Conservation (phyloP, 2,329 filamentous ascomycete genomes). For the Penicillium digitatum region DNA sequence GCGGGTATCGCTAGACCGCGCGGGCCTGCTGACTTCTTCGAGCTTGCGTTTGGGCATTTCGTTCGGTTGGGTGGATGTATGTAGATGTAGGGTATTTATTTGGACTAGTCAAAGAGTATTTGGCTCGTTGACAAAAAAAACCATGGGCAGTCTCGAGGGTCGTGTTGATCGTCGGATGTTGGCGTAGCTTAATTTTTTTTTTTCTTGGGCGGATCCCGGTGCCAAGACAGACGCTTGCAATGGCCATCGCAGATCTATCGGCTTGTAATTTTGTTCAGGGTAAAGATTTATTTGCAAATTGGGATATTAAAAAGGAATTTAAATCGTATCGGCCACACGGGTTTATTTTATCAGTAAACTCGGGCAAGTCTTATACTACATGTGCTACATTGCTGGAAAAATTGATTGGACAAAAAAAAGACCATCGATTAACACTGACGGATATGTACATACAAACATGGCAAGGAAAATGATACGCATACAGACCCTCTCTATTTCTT, state of each 20-base stretch:
- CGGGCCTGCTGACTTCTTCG: slow-evolving; percentile 29
- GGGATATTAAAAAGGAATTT: background rate
- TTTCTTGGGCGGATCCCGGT: slow-evolving; percentile 18
- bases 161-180: slow-evolving; percentile 2
- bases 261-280: background rate
- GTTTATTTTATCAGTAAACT: background rate
- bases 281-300: background rate
- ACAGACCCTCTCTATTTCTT: slow-evolving; percentile 69
- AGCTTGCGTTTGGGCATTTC: slow-evolving; percentile 43
- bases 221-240: slow-evolving; percentile 16
- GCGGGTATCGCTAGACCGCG: slow-evolving; percentile 22
- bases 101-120: background rate
- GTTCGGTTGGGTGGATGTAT: background rate
- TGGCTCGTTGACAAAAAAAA: background rate
- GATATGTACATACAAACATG: slow-evolving; percentile 41
- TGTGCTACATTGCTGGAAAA: background rate
- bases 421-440: slow-evolving; percentile 25
- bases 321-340: too few species aligned
- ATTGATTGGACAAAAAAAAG: slow-evolving; percentile 9
- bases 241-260: background rate
- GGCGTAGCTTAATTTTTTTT: slow-evolving; percentile 21
- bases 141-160: background rate
- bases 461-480: slow-evolving; percentile 35
- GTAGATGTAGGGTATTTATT: background rate
- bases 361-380: background rate